Conservation (phyloP, 2,329 filamentous ascomycete species). For the Colletotrichum paranaense region DNA sequence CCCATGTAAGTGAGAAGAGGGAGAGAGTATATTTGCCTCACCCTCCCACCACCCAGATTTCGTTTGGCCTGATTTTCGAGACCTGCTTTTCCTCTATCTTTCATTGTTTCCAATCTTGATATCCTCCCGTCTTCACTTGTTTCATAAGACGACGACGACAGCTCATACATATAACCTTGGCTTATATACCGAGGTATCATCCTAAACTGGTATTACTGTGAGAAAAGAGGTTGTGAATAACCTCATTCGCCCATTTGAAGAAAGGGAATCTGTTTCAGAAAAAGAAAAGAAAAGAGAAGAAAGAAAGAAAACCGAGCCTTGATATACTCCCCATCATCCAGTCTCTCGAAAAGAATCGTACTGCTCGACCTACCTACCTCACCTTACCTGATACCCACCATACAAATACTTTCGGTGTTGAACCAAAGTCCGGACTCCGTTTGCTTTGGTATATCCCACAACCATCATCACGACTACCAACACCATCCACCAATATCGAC, state of each 20-base stretch:
- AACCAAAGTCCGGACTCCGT: not conserved
- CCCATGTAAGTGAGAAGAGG: not conserved
- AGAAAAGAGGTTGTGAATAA: not conserved
- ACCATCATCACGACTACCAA: not conserved
- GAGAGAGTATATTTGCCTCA: constrained; percentile 25
- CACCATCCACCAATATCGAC: not conserved
- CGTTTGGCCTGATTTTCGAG: constrained; percentile 27
- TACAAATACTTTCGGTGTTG: not conserved
- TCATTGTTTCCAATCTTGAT: constrained; percentile 5
- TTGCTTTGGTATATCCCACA: not conserved
- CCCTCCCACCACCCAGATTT: not conserved
- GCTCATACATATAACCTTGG: not conserved
- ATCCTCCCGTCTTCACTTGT: not conserved
- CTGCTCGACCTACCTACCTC: not conserved
- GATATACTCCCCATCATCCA: not conserved
- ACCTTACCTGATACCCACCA: not conserved
- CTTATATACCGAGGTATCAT: not conserved
- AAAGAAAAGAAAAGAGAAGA: not conserved
- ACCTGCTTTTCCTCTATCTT: constrained; percentile 7
- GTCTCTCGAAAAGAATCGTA: not conserved
- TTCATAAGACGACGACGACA: not conserved
- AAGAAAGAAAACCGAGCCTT: not conserved
- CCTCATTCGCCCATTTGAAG: not conserved
- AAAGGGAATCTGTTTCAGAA: not conserved
- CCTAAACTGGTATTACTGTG: not conserved